phyloP scores from a whole-genome alignment of 345 rosid genomes.

The Noccaea caerulescens region DNA sequence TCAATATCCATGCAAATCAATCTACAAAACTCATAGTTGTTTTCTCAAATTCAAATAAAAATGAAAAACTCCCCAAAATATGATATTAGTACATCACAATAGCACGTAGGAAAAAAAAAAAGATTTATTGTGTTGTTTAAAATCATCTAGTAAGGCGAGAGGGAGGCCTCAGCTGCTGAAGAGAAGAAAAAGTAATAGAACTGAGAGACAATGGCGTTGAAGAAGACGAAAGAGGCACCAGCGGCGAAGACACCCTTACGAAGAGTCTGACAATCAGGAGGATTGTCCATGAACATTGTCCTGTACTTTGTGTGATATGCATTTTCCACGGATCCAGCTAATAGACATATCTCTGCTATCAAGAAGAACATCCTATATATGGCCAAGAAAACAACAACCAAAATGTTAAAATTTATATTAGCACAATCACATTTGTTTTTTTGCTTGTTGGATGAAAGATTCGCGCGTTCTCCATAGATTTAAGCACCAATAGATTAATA shows the following conservation, averaged over 20 bases:
- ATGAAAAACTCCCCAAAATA: background rate
- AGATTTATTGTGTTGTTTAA: background rate
- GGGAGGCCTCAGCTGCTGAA: constrained; percentile 57
- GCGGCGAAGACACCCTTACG: constrained; percentile 93
- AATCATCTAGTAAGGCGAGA: constrained; percentile 39
- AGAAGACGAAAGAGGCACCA: constrained; percentile 82
- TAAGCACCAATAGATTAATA: background rate
- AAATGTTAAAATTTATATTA: background rate
- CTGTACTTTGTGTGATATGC: constrained; percentile 91
- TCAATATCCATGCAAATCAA: constrained; percentile 18
- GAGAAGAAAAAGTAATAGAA: constrained; percentile 76
- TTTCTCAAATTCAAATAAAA: constrained; percentile 14
- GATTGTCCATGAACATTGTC: constrained; percentile 61
- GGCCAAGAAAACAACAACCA: background rate
- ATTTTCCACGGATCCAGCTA: constrained; percentile 86
- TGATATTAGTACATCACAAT: constrained; percentile 30
- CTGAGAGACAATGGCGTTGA: constrained; percentile 73
- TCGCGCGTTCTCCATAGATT: background rate
- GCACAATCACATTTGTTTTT: background rate
- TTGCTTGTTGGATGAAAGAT: background rate
- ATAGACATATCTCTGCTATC: constrained; percentile 79
- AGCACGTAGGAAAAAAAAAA: background rate
- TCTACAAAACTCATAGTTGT: constrained; percentile 30
- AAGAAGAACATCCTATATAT: constrained; percentile 74
- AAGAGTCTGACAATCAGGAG: constrained; percentile 77